phyloP scores from a whole-genome alignment of 1,284 basidiomycete genomes.

The Stereum hirsutum region DNA sequence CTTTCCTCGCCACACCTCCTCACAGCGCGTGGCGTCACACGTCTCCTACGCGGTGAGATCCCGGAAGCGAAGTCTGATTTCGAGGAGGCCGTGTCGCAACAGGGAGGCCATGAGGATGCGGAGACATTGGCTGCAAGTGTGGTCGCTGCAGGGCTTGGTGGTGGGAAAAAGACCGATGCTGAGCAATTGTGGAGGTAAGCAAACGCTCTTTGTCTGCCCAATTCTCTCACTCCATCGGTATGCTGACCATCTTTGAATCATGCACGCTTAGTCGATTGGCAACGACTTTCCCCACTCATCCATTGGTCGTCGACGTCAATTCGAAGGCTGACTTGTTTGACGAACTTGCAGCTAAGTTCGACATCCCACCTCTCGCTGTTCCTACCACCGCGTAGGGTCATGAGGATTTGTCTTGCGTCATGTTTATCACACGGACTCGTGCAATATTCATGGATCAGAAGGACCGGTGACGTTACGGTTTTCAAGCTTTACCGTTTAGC shows the following conservation, averaged over 20 bases:
- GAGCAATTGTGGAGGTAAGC: conserved; percentile 66
- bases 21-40: conserved; percentile 77
- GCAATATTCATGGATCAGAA: no score
- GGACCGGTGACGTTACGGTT: no score
- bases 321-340: conserved; percentile 65
- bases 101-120: conserved; percentile 39
- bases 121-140: conserved; percentile 66
- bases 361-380: conserved; percentile 44
- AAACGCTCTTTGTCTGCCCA: not conserved
- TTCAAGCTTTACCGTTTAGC: no score
- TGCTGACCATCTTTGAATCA: not conserved
- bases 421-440: no score
- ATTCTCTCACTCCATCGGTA: no score
- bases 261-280: conserved; percentile 39
- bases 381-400: conserved; percentile 20
- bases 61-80: conserved; percentile 80
- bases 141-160: conserved; percentile 60
- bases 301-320: conserved; percentile 53
- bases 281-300: conserved; percentile 54
- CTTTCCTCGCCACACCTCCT: conserved; percentile 68
- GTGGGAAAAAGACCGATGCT: conserved; percentile 48
- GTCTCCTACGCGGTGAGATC: conserved; percentile 75
- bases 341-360: conserved; percentile 58
- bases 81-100: conserved; percentile 63
- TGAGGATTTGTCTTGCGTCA: no score